Percentiles rank a stretch among this genome's conserved stretches.
phyloP scores from a whole-genome alignment of 2,329 filamentous ascomycete species.

The Colletotrichum tanaceti region DNA sequence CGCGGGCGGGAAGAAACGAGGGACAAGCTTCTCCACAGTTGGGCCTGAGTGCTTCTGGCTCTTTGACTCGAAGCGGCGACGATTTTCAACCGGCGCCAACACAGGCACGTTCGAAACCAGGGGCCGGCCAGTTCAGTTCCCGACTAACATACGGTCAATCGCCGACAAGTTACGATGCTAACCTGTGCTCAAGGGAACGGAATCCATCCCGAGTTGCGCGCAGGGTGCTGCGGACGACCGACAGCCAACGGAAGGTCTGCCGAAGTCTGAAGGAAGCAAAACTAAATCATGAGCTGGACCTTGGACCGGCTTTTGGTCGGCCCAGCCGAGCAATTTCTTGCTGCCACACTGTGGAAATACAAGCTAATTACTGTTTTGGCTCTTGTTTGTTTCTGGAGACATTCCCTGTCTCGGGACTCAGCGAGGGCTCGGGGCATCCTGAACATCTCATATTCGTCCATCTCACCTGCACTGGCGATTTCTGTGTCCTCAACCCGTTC shows the following conservation, averaged over 20 bases:
- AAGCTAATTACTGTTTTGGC: conserved; percentile 25
- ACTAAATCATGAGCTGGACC: no score
- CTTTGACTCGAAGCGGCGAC: conserved; percentile 37
- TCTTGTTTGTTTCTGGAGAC: neutral
- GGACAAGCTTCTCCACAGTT: conserved; percentile 50
- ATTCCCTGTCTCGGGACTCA: neutral
- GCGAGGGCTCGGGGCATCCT: neutral
- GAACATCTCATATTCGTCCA: neutral
- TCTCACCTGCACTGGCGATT: conserved; percentile 4
- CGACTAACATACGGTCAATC: conserved; percentile 30
- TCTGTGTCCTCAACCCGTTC: conserved; percentile 1
- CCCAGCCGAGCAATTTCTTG: conserved; percentile 33
- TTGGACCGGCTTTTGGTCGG: conserved; percentile 8
- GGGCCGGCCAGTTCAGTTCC: conserved; percentile 24
- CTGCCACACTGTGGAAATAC: conserved; percentile 32
- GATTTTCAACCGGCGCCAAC: conserved; percentile 39
- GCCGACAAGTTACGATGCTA: neutral
- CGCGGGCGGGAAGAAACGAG: conserved; percentile 40
- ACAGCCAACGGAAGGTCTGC: conserved; percentile 22
- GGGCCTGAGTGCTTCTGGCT: conserved; percentile 51
- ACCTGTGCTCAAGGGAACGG: conserved; percentile 17
- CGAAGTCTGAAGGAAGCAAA: neutral
- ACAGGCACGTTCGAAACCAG: conserved; percentile 21
- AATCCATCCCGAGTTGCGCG: conserved; percentile 6
- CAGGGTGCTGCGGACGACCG: conserved; percentile 21